Conservation (phyloP, 768 basidiomycete species). For the Panaeolus papilionaceus region DNA sequence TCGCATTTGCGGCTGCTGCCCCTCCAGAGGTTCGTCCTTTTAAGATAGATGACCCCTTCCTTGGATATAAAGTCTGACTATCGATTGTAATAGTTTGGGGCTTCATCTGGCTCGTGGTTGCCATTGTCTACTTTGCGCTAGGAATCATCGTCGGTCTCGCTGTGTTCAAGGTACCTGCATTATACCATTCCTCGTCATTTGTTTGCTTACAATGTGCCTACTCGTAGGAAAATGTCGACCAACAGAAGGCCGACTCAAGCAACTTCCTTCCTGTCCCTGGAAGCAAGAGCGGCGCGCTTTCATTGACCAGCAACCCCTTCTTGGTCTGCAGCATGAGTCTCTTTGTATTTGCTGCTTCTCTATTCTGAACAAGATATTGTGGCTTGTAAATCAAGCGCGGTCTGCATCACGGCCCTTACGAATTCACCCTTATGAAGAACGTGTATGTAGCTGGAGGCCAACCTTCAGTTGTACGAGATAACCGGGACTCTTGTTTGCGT, state of each 20-base stretch:
- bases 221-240: slow-evolving; percentile 60
- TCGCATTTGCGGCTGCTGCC: slow-evolving; percentile 83
- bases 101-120: slow-evolving; percentile 83
- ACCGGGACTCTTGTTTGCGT: background rate
- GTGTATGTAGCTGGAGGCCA: background rate
- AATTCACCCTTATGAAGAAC: background rate
- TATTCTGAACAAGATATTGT: background rate
- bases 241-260: slow-evolving; percentile 56
- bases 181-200: slow-evolving; percentile 14
- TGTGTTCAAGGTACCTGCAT: slow-evolving; percentile 71
- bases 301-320: slow-evolving; percentile 12
- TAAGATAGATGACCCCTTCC: background rate
- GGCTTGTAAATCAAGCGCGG: background rate
- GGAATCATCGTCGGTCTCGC: slow-evolving; percentile 81
- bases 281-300: slow-evolving; percentile 22
- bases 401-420: background rate
- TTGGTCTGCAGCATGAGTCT: background rate
- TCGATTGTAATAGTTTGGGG: slow-evolving; percentile 71
- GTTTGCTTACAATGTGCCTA: background rate
- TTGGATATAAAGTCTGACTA: slow-evolving; percentile 19
- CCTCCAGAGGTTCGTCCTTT: slow-evolving; percentile 66
- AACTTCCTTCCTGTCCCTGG: slow-evolving; percentile 60
- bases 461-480: background rate
- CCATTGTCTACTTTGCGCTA: slow-evolving; percentile 74
- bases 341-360: background rate